Percentiles rank a stretch among this genome's conserved stretches.
These are phyloP conservation scores for Pelargonium cotyledonis DNA, from an alignment of 441 rosid species.

Conservation along the genomic window DNA sequence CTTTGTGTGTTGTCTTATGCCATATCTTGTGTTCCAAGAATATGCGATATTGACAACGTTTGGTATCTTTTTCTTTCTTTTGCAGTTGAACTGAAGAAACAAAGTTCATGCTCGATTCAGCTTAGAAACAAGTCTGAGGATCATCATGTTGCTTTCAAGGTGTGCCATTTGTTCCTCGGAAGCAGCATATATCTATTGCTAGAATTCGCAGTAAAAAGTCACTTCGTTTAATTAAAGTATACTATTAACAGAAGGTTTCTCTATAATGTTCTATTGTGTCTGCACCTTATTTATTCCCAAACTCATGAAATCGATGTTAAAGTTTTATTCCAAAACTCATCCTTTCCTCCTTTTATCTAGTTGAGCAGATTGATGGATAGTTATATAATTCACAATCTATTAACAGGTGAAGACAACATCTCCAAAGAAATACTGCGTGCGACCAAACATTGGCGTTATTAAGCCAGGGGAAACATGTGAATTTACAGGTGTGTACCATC, in stretches of 20 bases:
- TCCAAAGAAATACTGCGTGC: constrained; percentile 46
- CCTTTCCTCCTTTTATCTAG: background rate
- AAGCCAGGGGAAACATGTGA: constrained; percentile 32
- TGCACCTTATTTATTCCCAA: background rate
- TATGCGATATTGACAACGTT: background rate
- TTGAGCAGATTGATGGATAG: constrained; percentile 1
- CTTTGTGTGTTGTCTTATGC: background rate
- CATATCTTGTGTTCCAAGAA: background rate
- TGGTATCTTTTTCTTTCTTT: constrained; percentile 9
- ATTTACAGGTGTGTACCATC: constrained; percentile 28
- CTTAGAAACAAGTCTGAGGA: constrained; percentile 42
- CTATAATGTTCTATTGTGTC: background rate
- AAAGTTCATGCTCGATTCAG: constrained; percentile 37
- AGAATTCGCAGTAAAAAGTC: background rate
- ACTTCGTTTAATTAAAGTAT: background rate
- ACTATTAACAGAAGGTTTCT: background rate
- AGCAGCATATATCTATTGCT: background rate
- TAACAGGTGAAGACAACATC: constrained; percentile 54
- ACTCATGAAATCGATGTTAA: too few species aligned
- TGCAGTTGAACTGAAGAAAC: constrained; percentile 49
- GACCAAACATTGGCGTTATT: constrained; percentile 44
- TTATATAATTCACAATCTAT: background rate
- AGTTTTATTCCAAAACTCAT: too few species aligned
- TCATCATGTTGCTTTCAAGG: constrained; percentile 56
- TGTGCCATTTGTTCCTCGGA: constrained; percentile 7